Conservation (phyloP, 176 grass and related monocot genomes). For the Aechmea fasciata region DNA sequence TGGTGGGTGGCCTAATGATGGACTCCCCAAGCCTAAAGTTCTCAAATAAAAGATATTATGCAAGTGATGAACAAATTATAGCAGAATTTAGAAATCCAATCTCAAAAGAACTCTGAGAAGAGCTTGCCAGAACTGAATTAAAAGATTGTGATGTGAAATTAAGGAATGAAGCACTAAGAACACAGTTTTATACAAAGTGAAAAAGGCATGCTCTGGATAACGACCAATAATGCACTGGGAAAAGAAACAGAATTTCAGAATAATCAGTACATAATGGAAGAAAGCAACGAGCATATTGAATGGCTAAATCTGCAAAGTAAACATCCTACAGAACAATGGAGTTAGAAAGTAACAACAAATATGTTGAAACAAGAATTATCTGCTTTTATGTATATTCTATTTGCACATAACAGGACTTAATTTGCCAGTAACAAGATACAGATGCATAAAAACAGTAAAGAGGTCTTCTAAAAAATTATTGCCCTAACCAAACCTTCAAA, state of each 20-base stretch:
- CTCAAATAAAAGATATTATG: not conserved
- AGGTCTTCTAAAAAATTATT: not conserved
- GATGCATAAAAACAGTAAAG: not conserved
- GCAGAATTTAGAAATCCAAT: not conserved
- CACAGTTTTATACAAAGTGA: not conserved
- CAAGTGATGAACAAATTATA: constrained; percentile 9
- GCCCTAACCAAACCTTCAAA: not conserved
- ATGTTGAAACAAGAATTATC: not conserved
- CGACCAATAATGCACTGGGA: not conserved
- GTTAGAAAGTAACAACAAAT: not conserved
- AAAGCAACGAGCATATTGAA: not conserved
- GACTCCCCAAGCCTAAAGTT: constrained; percentile 68
- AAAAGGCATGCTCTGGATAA: not conserved
- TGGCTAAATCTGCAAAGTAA: not conserved
- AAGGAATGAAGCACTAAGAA: not conserved
- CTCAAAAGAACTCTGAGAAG: not conserved
- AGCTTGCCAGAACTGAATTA: not conserved
- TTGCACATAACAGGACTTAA: not conserved
- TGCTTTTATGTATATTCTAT: not conserved
- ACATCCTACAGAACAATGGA: not conserved
- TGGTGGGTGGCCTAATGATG: constrained; percentile 40
- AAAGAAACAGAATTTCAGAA: not conserved
- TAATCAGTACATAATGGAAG: not conserved
- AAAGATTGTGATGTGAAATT: not conserved
- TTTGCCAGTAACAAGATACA: not conserved